Conservation (phyloP, 78 protist genomes). For the Speleostelium caveatum region DNA sequence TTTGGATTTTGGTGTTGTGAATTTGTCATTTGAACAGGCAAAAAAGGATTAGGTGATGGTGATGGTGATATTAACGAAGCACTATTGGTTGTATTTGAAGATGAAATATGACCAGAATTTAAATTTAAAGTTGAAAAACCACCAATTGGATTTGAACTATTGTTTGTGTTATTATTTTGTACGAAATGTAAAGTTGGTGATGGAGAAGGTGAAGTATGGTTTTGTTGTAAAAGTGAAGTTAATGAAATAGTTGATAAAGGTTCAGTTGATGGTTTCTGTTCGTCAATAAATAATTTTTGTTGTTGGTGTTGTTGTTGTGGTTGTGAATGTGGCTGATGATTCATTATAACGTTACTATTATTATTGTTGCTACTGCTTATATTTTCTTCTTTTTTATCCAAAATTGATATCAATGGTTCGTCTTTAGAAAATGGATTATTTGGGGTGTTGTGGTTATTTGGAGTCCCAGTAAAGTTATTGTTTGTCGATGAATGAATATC, state of each 20-base stretch:
- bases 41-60: conserved; percentile 42
- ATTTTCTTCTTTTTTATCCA: conserved; percentile 25
- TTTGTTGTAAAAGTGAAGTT: neutral
- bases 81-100: neutral
- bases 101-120: neutral
- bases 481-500: conserved; percentile 11
- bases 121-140: neutral
- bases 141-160: neutral
- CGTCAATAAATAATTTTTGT: conserved; percentile 1
- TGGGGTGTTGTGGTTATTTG: neutral
- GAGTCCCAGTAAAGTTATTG: neutral
- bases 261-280: neutral
- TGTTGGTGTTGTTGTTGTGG: conserved; percentile 20
- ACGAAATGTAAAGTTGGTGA: conserved; percentile 5
- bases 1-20: neutral
- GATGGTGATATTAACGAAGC: conserved; percentile 16
- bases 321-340: neutral
- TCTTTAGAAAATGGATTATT: neutral
- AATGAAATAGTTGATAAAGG: conserved; percentile 3
- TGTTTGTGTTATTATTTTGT: neutral
- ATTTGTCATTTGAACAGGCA: conserved; percentile 11
- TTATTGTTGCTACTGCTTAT: neutral
- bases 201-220: conserved; percentile 33
- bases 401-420: conserved; percentile 25
- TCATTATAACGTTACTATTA: neutral